Evolutionary conservation across 2,329 filamentous ascomycete species (phyloP).

Genomic region (Mariannaea elegans): DNA sequence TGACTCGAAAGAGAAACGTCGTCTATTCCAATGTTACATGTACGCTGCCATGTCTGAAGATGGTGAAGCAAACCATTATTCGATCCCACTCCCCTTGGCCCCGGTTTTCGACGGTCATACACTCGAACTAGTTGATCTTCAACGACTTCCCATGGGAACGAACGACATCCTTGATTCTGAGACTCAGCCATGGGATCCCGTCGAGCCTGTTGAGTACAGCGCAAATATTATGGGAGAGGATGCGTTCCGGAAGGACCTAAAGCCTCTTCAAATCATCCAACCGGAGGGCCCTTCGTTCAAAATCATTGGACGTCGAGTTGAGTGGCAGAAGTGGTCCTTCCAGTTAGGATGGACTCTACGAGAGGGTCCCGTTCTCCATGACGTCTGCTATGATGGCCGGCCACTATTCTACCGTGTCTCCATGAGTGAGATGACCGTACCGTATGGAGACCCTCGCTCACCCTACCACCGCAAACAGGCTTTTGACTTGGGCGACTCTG

Average conservation of each 20-base stretch:
- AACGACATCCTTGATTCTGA: conserved; percentile 61
- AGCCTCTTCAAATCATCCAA: conserved; percentile 69
- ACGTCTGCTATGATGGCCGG: conserved; percentile 55
- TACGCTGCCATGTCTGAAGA: conserved; percentile 22
- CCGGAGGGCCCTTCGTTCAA: conserved; percentile 69
- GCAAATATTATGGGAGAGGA: conserved; percentile 17
- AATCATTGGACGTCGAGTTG: conserved; percentile 22
- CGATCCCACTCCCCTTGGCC: conserved; percentile 67
- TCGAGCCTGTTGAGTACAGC: conserved; percentile 61
- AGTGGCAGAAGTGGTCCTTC: conserved; percentile 60
- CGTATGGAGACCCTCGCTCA: conserved; percentile 69
- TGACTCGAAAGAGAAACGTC: conserved; percentile 11
- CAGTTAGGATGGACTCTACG: conserved; percentile 67
- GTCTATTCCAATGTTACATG: conserved; percentile 33
- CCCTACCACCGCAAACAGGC: conserved; percentile 72
- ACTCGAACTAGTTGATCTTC: conserved; percentile 57
- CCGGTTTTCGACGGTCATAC: conserved; percentile 50
- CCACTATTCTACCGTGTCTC: conserved; percentile 69
- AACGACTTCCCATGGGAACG: conserved; percentile 62
- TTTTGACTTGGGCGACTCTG: conserved; percentile 77
- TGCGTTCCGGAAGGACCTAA: conserved; percentile 56
- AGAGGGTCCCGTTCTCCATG: conserved; percentile 68
- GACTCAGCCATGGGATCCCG: conserved; percentile 58
- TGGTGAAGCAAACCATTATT: conserved; percentile 64
- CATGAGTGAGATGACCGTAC: conserved; percentile 74